Evolutionary conservation across 176 grass and related monocot genomes (phyloP), one percentile per base, ranked within the genome.

Genomic region (Oryza meyeriana): DNA sequence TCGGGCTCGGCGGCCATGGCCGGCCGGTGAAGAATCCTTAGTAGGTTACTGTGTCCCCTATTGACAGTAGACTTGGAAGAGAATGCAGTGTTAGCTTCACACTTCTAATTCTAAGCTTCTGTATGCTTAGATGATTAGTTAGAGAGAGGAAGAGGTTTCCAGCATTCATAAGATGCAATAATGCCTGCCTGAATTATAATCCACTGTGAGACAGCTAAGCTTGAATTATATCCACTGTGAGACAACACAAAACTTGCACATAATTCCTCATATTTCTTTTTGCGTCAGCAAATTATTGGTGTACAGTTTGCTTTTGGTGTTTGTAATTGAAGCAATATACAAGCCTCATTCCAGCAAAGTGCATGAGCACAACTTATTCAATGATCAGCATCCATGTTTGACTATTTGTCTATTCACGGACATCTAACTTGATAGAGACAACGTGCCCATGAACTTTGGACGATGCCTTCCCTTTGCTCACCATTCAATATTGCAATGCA

Each of bases 1-100:
- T 78, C 28, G 50, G 71, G 48, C 71, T 73, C 29, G 68, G 79
- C 33, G 50, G 81, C 8, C 72, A 94, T 76, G 78, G 45, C 25
- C 44, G 66, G 28, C 27, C 75, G 79, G 67, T 74, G 3, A 87
- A 87, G 64, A 20, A 13, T 34, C 14, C 62, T 3, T 80, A 36
- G 2, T 42, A 42, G 50, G 4, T 20, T 14, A 31, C 12, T 45
- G 40, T 42, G 42, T 45, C 3, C 42, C 42, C 2, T 12, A 5
- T 57, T 10, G 8, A 32, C 12, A 55, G 8, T 28, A 6, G n/a
- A 65, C 20, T 26, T 67, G 25, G 1, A 13, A 63, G 7, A 55
- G 20, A 9, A 55, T 55, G 50, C 45, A 48, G 50, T 55, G 18
- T 2, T 17, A 48, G 24, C 13, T 35, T 22, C 39, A 1, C 1